A percentile compares a stretch with the other conserved stretches of the same genome.
Conservation (phyloP, 2,329 filamentous ascomycete genomes). For the Escovopsis sp. region DNA sequence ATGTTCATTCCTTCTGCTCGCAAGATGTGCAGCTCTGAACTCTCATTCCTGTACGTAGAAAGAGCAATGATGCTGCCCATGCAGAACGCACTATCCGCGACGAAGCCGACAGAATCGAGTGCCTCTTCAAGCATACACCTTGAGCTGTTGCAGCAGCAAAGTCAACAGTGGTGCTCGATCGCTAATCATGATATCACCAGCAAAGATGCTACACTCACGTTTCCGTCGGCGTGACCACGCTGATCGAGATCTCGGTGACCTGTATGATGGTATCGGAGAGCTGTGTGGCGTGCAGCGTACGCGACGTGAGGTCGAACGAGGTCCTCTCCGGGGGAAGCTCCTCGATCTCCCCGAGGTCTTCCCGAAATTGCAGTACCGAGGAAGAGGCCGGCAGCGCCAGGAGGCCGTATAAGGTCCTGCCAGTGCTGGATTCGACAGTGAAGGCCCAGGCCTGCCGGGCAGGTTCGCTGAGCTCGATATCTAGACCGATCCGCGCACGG, state of each 20-base stretch:
- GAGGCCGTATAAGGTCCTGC: slow-evolving; percentile 21
- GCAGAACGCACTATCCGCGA: slow-evolving; percentile 29
- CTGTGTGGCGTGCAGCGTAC: slow-evolving; percentile 34
- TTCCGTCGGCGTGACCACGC: slow-evolving; percentile 21
- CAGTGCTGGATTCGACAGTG: slow-evolving; percentile 10
- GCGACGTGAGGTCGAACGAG: slow-evolving; percentile 35
- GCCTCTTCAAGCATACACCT: slow-evolving; percentile 19
- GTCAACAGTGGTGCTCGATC: background rate
- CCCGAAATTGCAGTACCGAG: slow-evolving; percentile 31
- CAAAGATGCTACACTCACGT: slow-evolving; percentile 15
- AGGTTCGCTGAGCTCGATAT: slow-evolving; percentile 34
- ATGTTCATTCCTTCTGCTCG: slow-evolving; percentile 20
- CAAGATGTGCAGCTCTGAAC: slow-evolving; percentile 26
- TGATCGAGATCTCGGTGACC: slow-evolving; percentile 35
- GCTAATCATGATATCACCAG: background rate
- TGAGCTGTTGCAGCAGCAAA: slow-evolving; percentile 10
- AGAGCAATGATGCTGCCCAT: slow-evolving; percentile 25
- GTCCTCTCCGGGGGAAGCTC: slow-evolving; percentile 26
- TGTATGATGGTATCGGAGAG: slow-evolving; percentile 31
- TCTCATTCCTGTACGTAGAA: slow-evolving; percentile 22
- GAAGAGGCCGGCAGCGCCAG: slow-evolving; percentile 36
- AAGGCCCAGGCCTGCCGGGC: slow-evolving; percentile 42
- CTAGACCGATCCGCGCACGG: slow-evolving; percentile 49
- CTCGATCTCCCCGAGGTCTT: slow-evolving; percentile 30
- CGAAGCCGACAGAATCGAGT: slow-evolving; percentile 12